These are phyloP conservation scores for Pouteria glomerata DNA, from an alignment of 148 eudicot species.

Conservation along the genomic window DNA sequence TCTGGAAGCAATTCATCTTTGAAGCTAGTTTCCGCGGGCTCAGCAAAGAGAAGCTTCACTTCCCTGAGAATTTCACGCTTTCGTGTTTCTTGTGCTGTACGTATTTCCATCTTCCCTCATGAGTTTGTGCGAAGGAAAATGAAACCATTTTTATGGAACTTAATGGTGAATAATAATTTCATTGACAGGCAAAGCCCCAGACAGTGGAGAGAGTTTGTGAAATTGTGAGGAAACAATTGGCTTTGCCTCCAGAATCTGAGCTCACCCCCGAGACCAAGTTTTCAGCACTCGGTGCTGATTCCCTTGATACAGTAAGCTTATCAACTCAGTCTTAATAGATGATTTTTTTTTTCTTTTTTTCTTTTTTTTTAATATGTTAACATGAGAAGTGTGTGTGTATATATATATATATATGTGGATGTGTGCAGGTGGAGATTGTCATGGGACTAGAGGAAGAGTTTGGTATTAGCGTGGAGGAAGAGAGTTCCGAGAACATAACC, in stretches of 20 bases:
- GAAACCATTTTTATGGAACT: background rate
- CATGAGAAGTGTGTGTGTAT: background rate
- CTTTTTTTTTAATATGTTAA: background rate
- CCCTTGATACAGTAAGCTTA: conserved; percentile 28
- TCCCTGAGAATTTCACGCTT: background rate
- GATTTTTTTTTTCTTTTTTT: background rate
- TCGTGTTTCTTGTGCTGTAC: conserved; percentile 8
- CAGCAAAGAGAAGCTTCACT: conserved; percentile 7
- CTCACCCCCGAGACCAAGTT: conserved; percentile 30
- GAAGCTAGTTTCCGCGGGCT: conserved; percentile 13
- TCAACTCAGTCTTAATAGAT: background rate
- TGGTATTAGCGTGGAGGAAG: conserved; percentile 35
- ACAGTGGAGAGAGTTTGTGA: conserved; percentile 28
- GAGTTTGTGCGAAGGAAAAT: background rate
- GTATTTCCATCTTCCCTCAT: background rate
- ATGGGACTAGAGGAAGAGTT: conserved; percentile 43
- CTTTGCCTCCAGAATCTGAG: conserved; percentile 18
- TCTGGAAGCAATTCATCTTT: background rate
- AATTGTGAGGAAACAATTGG: conserved; percentile 30
- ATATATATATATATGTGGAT: background rate
- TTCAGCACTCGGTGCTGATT: conserved; percentile 32
- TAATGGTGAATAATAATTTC: background rate
- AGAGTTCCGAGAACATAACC: conserved; percentile 28
- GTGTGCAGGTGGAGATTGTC: conserved; percentile 39
- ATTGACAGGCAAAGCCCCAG: conserved; percentile 30